These are phyloP conservation scores for Zopfochytrium polystomum DNA, from an alignment of 371 early-diverging fungal genomes.

Conservation along the genomic window DNA sequence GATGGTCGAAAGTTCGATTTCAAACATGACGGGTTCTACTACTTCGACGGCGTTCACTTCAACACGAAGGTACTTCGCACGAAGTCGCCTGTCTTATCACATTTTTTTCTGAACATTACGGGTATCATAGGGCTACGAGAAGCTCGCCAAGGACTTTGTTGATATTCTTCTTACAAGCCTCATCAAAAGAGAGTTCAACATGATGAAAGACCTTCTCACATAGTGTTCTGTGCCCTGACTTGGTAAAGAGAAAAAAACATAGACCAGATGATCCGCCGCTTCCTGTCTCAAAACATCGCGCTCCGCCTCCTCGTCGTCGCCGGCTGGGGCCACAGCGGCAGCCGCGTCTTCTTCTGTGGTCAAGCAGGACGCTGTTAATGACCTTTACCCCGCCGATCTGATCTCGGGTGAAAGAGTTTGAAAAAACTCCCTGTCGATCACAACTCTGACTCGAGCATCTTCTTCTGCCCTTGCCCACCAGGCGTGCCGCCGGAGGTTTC, in stretches of 20 bases:
- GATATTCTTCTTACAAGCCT: conserved; percentile 33
- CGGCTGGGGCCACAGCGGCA: background rate
- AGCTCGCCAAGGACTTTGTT: conserved; percentile 41
- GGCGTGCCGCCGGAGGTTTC: conserved; percentile 45
- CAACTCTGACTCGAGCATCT: background rate
- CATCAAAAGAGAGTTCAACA: conserved; percentile 42
- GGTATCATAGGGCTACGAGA: conserved; percentile 38
- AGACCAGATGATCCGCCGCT: conserved; percentile 1
- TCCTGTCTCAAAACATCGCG: background rate
- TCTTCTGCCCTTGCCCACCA: background rate
- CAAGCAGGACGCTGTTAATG: background rate
- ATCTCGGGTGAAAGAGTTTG: background rate
- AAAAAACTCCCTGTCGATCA: background rate
- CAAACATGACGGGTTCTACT: conserved; percentile 26
- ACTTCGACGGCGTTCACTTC: conserved; percentile 31
- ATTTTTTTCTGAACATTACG: background rate
- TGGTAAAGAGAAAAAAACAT: no score
- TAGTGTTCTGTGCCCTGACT: no score
- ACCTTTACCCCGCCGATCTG: background rate
- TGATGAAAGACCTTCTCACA: conserved; percentile 28
- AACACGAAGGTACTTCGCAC: conserved; percentile 23
- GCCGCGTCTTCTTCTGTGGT: background rate
- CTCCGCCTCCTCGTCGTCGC: background rate
- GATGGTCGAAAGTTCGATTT: conserved; percentile 39
- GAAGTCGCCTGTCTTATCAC: conserved; percentile 5